phyloP scores from a whole-genome alignment of 306 rosid species.

The Fagus sylvatica region DNA sequence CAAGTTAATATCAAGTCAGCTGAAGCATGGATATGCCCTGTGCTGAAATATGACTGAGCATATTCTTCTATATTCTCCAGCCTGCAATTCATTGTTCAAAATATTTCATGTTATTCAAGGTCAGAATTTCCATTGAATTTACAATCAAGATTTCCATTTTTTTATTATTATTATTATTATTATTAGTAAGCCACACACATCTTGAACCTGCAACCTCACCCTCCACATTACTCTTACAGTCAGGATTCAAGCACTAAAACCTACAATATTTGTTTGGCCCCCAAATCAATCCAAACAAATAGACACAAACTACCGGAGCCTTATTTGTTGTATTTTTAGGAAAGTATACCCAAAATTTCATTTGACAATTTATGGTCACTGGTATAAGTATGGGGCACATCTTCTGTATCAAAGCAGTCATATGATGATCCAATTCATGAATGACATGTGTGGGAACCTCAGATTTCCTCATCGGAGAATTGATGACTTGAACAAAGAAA shows the following conservation, averaged over 20 bases:
- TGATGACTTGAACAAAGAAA: conserved; percentile 4
- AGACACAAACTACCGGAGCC: neutral
- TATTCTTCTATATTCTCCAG: conserved; percentile 77
- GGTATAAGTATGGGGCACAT: neutral
- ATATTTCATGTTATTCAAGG: neutral
- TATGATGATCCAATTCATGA: neutral
- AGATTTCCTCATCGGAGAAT: conserved; percentile 6
- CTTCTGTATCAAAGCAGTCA: neutral
- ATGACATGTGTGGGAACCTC: neutral
- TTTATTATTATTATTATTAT: too few species aligned
- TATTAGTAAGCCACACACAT: too few species aligned
- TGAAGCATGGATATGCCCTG: conserved; percentile 68
- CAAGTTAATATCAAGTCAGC: conserved; percentile 30
- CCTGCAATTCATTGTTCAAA: conserved; percentile 46
- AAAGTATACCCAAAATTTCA: neutral
- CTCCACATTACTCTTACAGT: too few species aligned
- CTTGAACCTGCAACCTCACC: too few species aligned
- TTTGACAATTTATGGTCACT: neutral
- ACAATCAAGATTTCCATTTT: neutral
- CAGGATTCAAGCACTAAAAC: neutral
- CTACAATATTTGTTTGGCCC: neutral
- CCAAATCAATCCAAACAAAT: neutral
- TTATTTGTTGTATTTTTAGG: neutral
- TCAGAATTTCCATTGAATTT: neutral
- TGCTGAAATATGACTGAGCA: conserved; percentile 79